These are phyloP conservation scores for Cutaneotrichosporon spelunceum DNA, from an alignment of 1,284 basidiomycete genomes.

Conservation along the genomic window DNA sequence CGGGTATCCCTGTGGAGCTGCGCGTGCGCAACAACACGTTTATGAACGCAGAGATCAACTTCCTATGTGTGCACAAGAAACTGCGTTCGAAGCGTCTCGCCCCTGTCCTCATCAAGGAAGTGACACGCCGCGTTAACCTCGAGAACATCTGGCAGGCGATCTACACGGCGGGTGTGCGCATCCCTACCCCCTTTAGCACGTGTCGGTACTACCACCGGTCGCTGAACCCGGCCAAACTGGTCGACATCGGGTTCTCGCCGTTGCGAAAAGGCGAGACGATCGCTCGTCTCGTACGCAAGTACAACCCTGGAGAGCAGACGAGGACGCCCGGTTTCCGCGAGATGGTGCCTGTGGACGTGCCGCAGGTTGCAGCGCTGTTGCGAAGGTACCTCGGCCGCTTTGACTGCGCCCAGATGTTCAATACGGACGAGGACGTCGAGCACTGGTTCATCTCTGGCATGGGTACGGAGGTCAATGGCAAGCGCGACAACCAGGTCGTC, in stretches of 20 bases:
- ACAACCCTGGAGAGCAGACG: slow-evolving; percentile 60
- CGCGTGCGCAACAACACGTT: slow-evolving; percentile 74
- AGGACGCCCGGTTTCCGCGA: slow-evolving; percentile 72
- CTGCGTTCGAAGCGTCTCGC: slow-evolving; percentile 91
- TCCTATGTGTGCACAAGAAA: slow-evolving; percentile 97
- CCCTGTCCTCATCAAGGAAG: slow-evolving; percentile 96
- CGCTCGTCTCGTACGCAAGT: slow-evolving; percentile 74
- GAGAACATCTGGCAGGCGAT: slow-evolving; percentile 94
- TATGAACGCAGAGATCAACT: slow-evolving; percentile 87
- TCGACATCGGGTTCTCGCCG: slow-evolving; percentile 86
- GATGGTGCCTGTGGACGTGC: slow-evolving; percentile 77
- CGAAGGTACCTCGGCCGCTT: slow-evolving; percentile 79
- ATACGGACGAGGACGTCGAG: slow-evolving; percentile 67
- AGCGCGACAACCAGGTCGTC: slow-evolving; percentile 74
- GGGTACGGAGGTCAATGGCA: slow-evolving; percentile 61
- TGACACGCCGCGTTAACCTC: slow-evolving; percentile 88
- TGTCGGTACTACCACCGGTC: slow-evolving; percentile 92
- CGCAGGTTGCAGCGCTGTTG: slow-evolving; percentile 70
- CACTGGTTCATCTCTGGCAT: slow-evolving; percentile 86
- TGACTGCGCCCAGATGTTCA: slow-evolving; percentile 75
- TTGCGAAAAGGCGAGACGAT: slow-evolving; percentile 79
- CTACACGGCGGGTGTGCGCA: slow-evolving; percentile 86
- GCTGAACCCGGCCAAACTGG: slow-evolving; percentile 85
- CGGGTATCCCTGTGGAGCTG: slow-evolving; percentile 82
- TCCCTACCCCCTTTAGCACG: slow-evolving; percentile 84